A percentile compares a stretch with the other conserved stretches of the same genome.
phyloP scores from a whole-genome alignment of 306 rosid species.

The Casuarina equisetifolia region DNA sequence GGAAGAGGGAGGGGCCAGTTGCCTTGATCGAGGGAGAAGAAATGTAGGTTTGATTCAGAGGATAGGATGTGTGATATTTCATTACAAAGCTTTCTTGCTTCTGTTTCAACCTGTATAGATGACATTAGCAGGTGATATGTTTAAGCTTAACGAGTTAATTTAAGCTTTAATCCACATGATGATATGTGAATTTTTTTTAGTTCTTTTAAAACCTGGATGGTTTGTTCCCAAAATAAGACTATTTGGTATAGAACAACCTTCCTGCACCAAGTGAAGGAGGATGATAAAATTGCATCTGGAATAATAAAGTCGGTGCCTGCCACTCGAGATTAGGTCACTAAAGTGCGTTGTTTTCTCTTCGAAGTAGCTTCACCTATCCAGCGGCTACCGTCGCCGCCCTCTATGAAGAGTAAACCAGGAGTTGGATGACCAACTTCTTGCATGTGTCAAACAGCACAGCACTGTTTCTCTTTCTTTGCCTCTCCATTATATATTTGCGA shows the following conservation, averaged over 20 bases:
- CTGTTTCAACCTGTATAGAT: conserved; percentile 8
- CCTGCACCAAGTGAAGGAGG: no score
- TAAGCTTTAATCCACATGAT: no score
- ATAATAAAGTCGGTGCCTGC: no score
- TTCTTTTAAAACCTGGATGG: no score
- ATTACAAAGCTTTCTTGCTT: conserved; percentile 2
- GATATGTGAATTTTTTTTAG: no score
- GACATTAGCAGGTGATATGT: not conserved
- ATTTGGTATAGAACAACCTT: no score
- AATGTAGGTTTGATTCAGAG: not conserved
- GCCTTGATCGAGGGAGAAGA: conserved; percentile 14
- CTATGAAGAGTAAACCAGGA: conserved; percentile 7
- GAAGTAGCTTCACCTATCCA: conserved; percentile 21
- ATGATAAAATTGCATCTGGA: no score
- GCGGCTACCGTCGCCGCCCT: conserved; percentile 2
- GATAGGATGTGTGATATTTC: conserved; percentile 10
- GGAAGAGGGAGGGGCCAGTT: conserved; percentile 14
- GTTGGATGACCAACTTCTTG: conserved; percentile 37
- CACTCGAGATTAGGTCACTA: not conserved
- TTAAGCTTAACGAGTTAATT: not conserved
- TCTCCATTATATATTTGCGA: not conserved
- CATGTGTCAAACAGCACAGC: conserved; percentile 6
- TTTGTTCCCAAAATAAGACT: no score
- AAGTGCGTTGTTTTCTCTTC: not conserved
- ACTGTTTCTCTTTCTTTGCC: not conserved